Base-by-base conservation (phyloP, 352 stramenopile species). In the Globisporangium emineosum region DNA sequence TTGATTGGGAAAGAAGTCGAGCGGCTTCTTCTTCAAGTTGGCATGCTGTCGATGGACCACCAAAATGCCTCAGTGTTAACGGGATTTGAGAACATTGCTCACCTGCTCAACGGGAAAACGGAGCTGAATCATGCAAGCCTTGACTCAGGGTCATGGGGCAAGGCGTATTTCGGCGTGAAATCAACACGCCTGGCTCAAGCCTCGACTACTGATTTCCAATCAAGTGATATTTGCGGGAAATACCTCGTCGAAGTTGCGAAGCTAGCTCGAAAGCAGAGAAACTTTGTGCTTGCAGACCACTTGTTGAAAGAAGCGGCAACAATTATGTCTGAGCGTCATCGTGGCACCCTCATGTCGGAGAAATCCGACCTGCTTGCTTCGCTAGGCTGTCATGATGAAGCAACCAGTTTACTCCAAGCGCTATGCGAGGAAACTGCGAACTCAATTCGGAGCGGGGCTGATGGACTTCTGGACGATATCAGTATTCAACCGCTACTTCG, bases 211-310 rank as follows among this genome's bases (percentile, higher is more conserved):
- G 33, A 32, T 51, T 17, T 15, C 9, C 30, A n/a, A 29, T 4
- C 8, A 45, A 45, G 23, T 21, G 68, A 51, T 10, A n/a, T 25
- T 3, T 32, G 8, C 4, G 55, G 23, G 8, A 21, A 67, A 12
- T 58, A 75, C 51, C 52, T 88, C 13, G 45, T 77, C 12, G 40
- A 66, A 32, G 53, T 86, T 62, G 74, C 80, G 10, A 72, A 62
- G 45, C 66, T 90, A 45, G 77, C 83, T 4, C 73, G 79, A 21
- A 83, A 79, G 49, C 83, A 90, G 37, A 60, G 69, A 64, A 91
- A 91, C 57, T 78, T 81, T 40, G 23, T 45, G 32, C 64, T 88
- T 27, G 75, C 73, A 13, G 53, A 52, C 40, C 33, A 52, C 6
- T 53, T 90, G 60, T 65, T 88, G 40, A 60, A 32, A 27, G 56